Percentiles rank a stretch among this genome's conserved stretches.
Conservation (phyloP, 2,329 filamentous ascomycete species). For the Penicillium olsonii region DNA sequence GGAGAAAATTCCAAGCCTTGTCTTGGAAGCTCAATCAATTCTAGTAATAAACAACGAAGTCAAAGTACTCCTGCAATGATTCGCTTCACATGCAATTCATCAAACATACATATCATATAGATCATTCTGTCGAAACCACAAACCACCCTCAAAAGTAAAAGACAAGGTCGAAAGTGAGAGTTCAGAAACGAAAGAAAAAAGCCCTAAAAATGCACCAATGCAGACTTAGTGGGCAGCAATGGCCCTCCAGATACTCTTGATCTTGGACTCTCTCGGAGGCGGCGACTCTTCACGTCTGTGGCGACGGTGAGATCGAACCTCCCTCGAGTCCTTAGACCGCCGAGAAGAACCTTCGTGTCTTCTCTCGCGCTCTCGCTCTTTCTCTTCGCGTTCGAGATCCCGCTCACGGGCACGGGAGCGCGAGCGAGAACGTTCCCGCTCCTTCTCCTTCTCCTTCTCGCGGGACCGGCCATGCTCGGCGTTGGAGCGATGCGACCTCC, state of each 20-base stretch:
- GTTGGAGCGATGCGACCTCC: constrained; percentile 22
- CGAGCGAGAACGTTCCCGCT: constrained; percentile 1
- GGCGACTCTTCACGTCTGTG: constrained; percentile 32
- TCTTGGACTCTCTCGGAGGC: constrained; percentile 28
- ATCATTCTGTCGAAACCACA: constrained; percentile 11
- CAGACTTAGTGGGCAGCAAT: constrained; percentile 31
- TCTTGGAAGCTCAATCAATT: constrained; percentile 8
- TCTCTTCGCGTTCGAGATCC: constrained; percentile 14
- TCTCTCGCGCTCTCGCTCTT: constrained; percentile 12
- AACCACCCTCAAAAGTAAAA: constrained; percentile 11
- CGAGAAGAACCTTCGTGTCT: constrained; percentile 22
- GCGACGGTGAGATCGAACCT: constrained; percentile 23
- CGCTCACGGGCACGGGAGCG: background rate
- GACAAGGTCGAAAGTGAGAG: constrained; percentile 13
- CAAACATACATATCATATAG: constrained; percentile 15
- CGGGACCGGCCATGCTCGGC: constrained; percentile 21
- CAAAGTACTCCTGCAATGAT: constrained; percentile 27
- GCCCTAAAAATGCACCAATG: background rate
- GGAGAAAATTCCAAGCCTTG: background rate
- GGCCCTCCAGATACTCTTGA: constrained; percentile 34
- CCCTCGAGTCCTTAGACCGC: constrained; percentile 24
- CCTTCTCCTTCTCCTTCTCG: constrained; percentile 22
- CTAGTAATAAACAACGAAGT: constrained; percentile 15
- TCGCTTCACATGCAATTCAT: constrained; percentile 20
- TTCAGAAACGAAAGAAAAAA: constrained; percentile 5